Conservation (phyloP, 805 yeast genomes). For the Monosporozyma yasuniensis region DNA sequence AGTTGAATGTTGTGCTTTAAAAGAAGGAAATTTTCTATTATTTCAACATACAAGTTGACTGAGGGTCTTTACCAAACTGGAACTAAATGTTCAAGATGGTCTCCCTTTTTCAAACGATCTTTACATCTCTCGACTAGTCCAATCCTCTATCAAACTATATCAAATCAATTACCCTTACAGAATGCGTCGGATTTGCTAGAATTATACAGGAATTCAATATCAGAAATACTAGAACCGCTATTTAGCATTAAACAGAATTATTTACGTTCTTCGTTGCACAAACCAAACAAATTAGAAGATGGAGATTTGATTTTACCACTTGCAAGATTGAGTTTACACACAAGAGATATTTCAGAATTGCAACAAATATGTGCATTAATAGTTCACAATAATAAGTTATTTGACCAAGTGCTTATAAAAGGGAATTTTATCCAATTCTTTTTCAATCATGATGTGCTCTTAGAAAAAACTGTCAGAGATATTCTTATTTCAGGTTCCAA, state of each 20-base stretch:
- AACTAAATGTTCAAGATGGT: not conserved
- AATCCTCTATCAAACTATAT: not conserved
- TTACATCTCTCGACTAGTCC: not conserved
- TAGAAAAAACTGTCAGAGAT: conserved; percentile 61
- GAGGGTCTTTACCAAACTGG: not conserved
- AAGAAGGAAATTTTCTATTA: not conserved
- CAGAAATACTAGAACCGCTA: conserved; percentile 54
- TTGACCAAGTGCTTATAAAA: conserved; percentile 65
- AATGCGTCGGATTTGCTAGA: conserved; percentile 16
- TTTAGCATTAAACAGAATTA: conserved; percentile 61
- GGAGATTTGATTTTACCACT: conserved; percentile 91
- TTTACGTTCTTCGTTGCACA: conserved; percentile 79
- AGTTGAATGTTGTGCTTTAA: not conserved
- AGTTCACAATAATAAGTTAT: conserved; percentile 32
- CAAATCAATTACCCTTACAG: not conserved
- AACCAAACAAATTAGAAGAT: conserved; percentile 75
- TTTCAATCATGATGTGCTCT: conserved; percentile 59
- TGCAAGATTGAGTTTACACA: conserved; percentile 65
- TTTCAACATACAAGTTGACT: not conserved
- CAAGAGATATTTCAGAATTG: not conserved
- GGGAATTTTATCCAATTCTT: conserved; percentile 91
- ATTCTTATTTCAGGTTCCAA: conserved; percentile 46
- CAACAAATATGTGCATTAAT: conserved; percentile 32
- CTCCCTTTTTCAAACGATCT: not conserved
- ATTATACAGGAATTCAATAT: conserved; percentile 12